Conservation (phyloP, 2,329 filamentous ascomycete species). For the Cercospora sp. region DNA sequence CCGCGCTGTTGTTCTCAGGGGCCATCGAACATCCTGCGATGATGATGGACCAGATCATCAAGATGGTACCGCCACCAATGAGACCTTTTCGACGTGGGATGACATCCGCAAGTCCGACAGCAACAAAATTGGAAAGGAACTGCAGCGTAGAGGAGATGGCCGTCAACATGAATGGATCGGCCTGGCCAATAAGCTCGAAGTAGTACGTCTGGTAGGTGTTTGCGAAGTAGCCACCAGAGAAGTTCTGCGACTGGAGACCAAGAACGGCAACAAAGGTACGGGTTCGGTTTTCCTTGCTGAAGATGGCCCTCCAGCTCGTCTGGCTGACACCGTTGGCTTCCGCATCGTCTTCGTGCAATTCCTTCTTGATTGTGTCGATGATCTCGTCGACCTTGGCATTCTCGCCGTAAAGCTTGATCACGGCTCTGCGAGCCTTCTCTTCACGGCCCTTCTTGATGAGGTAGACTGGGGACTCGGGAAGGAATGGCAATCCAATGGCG, state of each 20-base stretch:
- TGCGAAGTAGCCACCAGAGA: constrained; percentile 27
- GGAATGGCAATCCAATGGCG: constrained; percentile 39
- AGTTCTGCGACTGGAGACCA: constrained; percentile 31
- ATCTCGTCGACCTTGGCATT: constrained; percentile 25
- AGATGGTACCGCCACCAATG: constrained; percentile 28
- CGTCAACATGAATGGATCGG: constrained; percentile 29
- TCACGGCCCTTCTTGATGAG: constrained; percentile 68
- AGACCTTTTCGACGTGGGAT: constrained; percentile 30
- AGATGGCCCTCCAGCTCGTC: constrained; percentile 32
- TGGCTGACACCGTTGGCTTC: constrained; percentile 28
- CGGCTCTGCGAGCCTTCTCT: constrained; percentile 57
- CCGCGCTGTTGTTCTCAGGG: constrained; percentile 25
- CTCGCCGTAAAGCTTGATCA: constrained; percentile 28
- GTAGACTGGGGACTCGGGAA: constrained; percentile 89
- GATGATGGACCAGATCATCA: constrained; percentile 31
- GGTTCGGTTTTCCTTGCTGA: constrained; percentile 31
- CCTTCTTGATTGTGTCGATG: constrained; percentile 26
- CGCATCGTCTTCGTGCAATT: constrained; percentile 28
- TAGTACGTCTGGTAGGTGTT: constrained; percentile 31
- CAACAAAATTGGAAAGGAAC: constrained; percentile 30
- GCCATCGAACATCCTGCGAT: constrained; percentile 30
- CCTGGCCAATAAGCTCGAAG: constrained; percentile 31
- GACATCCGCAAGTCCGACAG: constrained; percentile 26
- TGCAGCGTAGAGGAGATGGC: constrained; percentile 30
- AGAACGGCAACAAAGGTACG: constrained; percentile 32